Percentiles rank a stretch among this genome's conserved stretches.
Conservation (phyloP, 83 land plant genomes). For the Diphasiastrum complanatum region DNA sequence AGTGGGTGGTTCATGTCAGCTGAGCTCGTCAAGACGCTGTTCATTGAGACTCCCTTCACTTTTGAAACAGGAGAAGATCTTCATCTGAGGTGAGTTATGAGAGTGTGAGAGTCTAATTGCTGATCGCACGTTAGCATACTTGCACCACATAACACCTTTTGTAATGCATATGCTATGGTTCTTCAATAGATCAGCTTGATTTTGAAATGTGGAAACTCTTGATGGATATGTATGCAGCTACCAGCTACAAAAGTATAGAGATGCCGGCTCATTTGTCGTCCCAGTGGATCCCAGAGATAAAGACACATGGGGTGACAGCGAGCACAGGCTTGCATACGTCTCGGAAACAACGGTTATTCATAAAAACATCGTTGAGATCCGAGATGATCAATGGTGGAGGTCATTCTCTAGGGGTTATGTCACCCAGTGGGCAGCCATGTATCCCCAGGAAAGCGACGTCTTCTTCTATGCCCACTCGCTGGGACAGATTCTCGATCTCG, state of each 20-base stretch:
- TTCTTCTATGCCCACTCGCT: slow-evolving; percentile 84
- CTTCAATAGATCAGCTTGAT: not conserved
- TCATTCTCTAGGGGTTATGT: slow-evolving; percentile 78
- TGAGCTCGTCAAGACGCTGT: slow-evolving; percentile 78
- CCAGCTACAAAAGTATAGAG: slow-evolving; percentile 91
- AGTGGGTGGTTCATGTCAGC: slow-evolving; percentile 95
- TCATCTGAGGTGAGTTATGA: slow-evolving; percentile 61
- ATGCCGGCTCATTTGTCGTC: slow-evolving; percentile 84
- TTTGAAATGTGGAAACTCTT: not conserved
- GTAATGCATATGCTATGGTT: not conserved
- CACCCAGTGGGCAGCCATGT: slow-evolving; percentile 98
- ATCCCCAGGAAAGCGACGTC: slow-evolving; percentile 87
- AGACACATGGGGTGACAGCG: slow-evolving; percentile 99
- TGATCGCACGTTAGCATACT: not conserved
- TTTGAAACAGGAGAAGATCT: slow-evolving; percentile 94
- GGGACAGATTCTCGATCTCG: slow-evolving; percentile 56
- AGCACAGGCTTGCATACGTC: slow-evolving; percentile 94
- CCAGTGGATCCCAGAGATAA: slow-evolving; percentile 84
- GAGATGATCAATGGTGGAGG: slow-evolving; percentile 99
- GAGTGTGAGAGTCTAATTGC: not conserved
- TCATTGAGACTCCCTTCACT: slow-evolving; percentile 83
- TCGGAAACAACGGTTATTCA: slow-evolving; percentile 97
- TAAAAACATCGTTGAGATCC: slow-evolving; percentile 85
- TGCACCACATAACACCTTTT: not conserved
- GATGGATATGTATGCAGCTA: slow-evolving; percentile 47